Evolutionary conservation across 768 basidiomycete genomes (phyloP).

Genomic region (Pisolithus albus): DNA sequence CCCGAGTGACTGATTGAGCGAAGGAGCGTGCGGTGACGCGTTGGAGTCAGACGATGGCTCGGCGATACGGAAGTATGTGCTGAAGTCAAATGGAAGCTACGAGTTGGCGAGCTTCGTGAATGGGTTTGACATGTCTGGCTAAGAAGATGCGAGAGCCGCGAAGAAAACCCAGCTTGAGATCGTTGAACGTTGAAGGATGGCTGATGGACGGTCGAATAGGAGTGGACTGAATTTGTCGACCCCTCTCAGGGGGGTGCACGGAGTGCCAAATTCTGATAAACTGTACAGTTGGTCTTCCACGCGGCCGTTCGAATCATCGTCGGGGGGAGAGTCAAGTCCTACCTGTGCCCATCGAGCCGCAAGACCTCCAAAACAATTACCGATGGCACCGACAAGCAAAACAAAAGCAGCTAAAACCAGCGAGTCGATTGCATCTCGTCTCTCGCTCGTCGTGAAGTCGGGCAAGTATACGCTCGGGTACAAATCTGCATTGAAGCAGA

Average conservation of each 20-base stretch:
- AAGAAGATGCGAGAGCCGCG: too few species aligned
- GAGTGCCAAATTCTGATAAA: conserved; percentile 19
- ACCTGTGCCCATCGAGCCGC: background rate
- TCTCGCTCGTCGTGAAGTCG: conserved; percentile 96
- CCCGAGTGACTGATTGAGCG: too few species aligned
- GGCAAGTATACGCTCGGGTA: conserved; percentile 97
- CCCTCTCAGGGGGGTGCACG: conserved; percentile 7
- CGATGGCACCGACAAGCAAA: conserved; percentile 95
- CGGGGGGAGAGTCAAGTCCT: conserved; percentile 10
- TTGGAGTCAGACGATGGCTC: too few species aligned
- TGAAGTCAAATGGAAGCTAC: too few species aligned
- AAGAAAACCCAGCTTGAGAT: too few species aligned
- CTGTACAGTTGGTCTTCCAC: conserved; percentile 25
- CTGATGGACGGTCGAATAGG: too few species aligned
- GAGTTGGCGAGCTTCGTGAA: too few species aligned
- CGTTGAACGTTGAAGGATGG: too few species aligned
- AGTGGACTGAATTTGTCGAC: background rate
- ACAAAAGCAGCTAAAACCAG: conserved; percentile 89
- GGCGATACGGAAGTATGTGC: too few species aligned
- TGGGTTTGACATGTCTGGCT: too few species aligned
- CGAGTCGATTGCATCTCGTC: conserved; percentile 88
- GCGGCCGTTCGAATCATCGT: conserved; percentile 9
- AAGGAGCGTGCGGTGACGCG: too few species aligned
- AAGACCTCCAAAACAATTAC: conserved; percentile 11
- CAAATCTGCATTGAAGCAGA: conserved; percentile 97